Evolutionary conservation across 768 basidiomycete species (phyloP).

Genomic region (Strobilomyces echinocephalus): DNA sequence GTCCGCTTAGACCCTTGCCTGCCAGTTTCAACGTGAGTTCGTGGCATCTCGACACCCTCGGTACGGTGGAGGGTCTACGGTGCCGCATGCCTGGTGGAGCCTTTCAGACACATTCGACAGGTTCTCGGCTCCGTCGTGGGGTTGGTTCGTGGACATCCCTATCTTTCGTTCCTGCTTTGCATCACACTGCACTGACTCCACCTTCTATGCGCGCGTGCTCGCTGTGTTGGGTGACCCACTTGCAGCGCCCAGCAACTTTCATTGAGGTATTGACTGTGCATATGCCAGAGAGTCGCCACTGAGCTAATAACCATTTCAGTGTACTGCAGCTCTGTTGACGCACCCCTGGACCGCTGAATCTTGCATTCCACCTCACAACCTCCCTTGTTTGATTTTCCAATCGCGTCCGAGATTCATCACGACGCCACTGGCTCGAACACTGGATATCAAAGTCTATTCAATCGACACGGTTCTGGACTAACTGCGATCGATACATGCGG

Average conservation of each 20-base stretch:
- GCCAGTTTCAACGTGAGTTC: not conserved
- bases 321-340: not conserved
- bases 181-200: not conserved
- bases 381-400: not conserved
- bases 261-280: not conserved
- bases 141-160: not conserved
- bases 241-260: not conserved
- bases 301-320: not conserved
- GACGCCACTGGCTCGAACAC: not conserved
- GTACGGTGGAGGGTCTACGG: not conserved
- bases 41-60: not conserved
- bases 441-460: conserved; percentile 1
- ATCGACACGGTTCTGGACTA: not conserved
- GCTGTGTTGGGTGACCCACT: not conserved
- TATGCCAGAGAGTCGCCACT: not conserved
- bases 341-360: not conserved
- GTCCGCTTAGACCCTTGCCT: not conserved
- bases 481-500: not conserved
- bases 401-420: not conserved
- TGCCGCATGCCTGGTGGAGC: not conserved
- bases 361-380: not conserved
- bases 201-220: too few species aligned
- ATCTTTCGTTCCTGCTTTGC: not conserved
- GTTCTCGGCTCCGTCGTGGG: not conserved
- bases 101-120: not conserved